These are phyloP conservation scores for Candida gorgasii DNA, from an alignment of 805 yeast genomes.

Conservation along the genomic window DNA sequence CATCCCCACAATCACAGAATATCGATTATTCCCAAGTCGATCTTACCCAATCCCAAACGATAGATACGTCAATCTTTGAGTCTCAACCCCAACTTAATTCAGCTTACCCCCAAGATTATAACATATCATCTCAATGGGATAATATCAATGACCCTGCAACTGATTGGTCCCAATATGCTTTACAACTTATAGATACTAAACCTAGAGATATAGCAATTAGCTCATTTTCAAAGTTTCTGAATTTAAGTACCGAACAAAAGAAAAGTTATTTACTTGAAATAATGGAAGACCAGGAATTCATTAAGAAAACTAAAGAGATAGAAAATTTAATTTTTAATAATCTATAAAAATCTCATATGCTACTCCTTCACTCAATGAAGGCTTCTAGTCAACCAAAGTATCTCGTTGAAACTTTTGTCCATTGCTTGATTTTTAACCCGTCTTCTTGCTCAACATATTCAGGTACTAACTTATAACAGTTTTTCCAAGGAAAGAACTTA, in stretches of 20 bases:
- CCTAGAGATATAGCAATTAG: neutral
- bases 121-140: neutral
- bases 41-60: no score
- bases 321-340: constrained; percentile 12
- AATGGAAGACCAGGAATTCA: constrained; percentile 13
- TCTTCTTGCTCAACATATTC: constrained; percentile 48
- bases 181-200: neutral
- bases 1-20: no score
- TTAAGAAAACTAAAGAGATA: constrained; percentile 13
- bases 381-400: constrained; percentile 6
- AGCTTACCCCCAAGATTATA: constrained; percentile 4
- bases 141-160: no score
- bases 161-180: neutral
- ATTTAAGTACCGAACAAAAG: neutral
- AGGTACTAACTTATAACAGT: constrained; percentile 46
- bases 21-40: no score
- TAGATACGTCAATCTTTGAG: no score
- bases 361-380: neutral
- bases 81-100: neutral
- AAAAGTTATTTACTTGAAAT: constrained; percentile 1
- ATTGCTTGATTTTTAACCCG: constrained; percentile 57
- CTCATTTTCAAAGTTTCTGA: neutral
- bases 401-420: constrained; percentile 44
- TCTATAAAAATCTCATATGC: constrained; percentile 4
- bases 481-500: constrained; percentile 44